Conservation (phyloP, 2,329 filamentous ascomycete genomes). For the Monilinia fructicola region DNA sequence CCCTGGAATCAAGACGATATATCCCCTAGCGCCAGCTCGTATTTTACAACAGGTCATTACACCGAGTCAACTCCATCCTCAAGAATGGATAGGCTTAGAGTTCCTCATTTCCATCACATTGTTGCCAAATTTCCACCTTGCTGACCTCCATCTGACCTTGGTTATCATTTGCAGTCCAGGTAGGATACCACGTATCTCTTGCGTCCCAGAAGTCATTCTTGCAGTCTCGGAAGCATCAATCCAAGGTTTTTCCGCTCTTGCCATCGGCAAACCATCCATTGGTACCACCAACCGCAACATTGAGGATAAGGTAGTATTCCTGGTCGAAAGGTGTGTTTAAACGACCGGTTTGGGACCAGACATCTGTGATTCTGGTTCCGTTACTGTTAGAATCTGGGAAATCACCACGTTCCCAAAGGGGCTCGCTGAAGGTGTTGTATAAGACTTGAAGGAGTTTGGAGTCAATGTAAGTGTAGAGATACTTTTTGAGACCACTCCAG, state of each 20-base stretch:
- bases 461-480: constrained; percentile 85
- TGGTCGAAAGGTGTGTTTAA: constrained; percentile 72
- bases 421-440: constrained; percentile 70
- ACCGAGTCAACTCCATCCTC: too few species aligned
- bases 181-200: constrained; percentile 63
- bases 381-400: constrained; percentile 66
- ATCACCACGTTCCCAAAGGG: constrained; percentile 66
- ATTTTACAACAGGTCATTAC: background rate
- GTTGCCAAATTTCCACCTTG: constrained; percentile 69
- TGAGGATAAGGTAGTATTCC: constrained; percentile 73
- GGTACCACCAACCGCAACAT: constrained; percentile 72
- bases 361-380: constrained; percentile 62
- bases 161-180: constrained; percentile 58
- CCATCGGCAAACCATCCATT: constrained; percentile 85
- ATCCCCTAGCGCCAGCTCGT: background rate
- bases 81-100: background rate
- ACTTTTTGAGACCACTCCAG: constrained; percentile 88
- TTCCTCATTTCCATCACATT: constrained; percentile 60
- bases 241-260: constrained; percentile 75
- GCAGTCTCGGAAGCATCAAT: constrained; percentile 66
- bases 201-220: constrained; percentile 76
- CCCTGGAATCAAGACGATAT: background rate
- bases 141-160: constrained; percentile 66
- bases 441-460: constrained; percentile 75
- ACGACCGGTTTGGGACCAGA: constrained; percentile 62